Percentiles rank a stretch among this genome's conserved stretches.
Conservation (phyloP, 768 basidiomycete species). For the Psilocybe cubensis region DNA sequence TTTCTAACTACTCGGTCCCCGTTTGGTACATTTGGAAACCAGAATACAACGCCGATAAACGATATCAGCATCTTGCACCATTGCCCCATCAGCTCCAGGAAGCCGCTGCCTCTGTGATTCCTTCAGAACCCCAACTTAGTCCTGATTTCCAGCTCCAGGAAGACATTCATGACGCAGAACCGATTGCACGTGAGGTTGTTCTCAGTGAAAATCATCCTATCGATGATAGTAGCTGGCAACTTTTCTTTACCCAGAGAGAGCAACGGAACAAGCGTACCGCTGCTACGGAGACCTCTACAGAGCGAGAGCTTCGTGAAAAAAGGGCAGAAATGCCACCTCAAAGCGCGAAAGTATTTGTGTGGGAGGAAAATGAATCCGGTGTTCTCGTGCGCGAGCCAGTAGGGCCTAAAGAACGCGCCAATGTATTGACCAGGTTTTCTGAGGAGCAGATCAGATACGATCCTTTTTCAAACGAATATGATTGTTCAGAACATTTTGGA, state of each 20-base stretch:
- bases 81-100: neutral
- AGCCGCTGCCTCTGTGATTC: neutral
- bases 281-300: neutral
- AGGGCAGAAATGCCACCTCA: neutral
- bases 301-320: neutral
- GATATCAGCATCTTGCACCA: neutral
- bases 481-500: slow-evolving; percentile 1
- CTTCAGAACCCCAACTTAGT: neutral
- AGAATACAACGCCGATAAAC: neutral
- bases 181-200: too few species aligned
- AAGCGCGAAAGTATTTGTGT: neutral
- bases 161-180: neutral
- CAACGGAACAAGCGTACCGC: neutral
- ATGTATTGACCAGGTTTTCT: neutral
- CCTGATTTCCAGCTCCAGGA: too few species aligned
- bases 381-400: neutral
- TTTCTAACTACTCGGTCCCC: neutral
- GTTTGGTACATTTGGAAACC: neutral
- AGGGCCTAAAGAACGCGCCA: neutral
- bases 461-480: slow-evolving; percentile 1
- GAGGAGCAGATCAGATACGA: neutral
- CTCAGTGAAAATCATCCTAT: neutral
- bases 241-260: neutral
- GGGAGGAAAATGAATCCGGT: neutral
- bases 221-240: too few species aligned